A percentile compares a stretch with the other conserved stretches of the same genome.
Evolutionary conservation across 495 filamentous ascomycete species (phyloP).

Genomic region (Penicillium lividum): DNA sequence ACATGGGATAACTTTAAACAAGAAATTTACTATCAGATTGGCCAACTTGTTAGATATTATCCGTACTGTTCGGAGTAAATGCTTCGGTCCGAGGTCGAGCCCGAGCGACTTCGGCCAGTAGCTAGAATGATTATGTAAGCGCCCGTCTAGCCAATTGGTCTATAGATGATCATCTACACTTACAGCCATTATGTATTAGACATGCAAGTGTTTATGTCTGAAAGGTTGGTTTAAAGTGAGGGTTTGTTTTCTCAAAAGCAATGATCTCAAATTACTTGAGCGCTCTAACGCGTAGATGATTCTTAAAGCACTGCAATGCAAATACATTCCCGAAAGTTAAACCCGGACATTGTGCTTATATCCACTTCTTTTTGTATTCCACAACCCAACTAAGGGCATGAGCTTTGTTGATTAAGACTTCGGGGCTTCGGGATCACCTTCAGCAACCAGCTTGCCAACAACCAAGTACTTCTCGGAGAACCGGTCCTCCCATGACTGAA

Average conservation of each 20-base stretch:
- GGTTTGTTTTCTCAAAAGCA: not conserved
- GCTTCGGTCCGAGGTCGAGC: too few relatives aligned
- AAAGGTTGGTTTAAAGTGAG: too few relatives aligned
- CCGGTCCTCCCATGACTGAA: slow-evolving; percentile 88
- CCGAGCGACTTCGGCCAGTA: too few relatives aligned
- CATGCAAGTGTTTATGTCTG: too few relatives aligned
- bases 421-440: slow-evolving; percentile 58
- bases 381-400: not conserved
- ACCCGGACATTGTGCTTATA: not conserved
- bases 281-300: not conserved
- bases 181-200: too few relatives aligned
- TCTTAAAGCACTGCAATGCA: not conserved
- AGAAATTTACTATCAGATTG: too few relatives aligned
- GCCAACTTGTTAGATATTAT: too few relatives aligned
- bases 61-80: too few relatives aligned
- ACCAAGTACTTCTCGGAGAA: slow-evolving; percentile 94
- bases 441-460: slow-evolving; percentile 84
- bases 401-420: slow-evolving; percentile 25
- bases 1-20: too few relatives aligned
- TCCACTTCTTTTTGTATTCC: not conserved
- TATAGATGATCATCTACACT: too few relatives aligned
- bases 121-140: too few relatives aligned
- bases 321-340: not conserved
- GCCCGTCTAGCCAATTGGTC: too few relatives aligned
- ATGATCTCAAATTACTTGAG: not conserved